Conservation (phyloP, 1,284 basidiomycete species). For the Sporisorium scitamineum region DNA sequence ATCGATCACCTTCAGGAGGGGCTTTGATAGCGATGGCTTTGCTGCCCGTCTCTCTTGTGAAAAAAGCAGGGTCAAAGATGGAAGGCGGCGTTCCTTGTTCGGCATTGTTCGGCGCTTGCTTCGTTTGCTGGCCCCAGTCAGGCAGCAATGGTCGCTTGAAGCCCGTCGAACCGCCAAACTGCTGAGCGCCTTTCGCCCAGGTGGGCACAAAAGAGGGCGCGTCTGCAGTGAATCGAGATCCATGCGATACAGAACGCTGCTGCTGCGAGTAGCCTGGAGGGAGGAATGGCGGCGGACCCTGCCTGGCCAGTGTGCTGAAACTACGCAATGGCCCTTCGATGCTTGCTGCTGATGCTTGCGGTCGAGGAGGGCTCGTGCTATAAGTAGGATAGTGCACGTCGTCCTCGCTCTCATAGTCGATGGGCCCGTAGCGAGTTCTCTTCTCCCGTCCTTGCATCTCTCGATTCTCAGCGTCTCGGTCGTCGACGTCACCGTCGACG, state of each 20-base stretch:
- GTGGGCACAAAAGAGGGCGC: slow-evolving; percentile 58
- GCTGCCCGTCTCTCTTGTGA: slow-evolving; percentile 26
- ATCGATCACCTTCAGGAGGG: slow-evolving; percentile 32
- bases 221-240: slow-evolving; percentile 42
- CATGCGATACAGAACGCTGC: slow-evolving; percentile 37
- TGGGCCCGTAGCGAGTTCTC: slow-evolving; percentile 43
- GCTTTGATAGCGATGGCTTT: slow-evolving; percentile 57
- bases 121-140: slow-evolving; percentile 31
- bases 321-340: slow-evolving; percentile 58
- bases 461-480: slow-evolving; percentile 11
- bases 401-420: slow-evolving; percentile 39
- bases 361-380: slow-evolving; percentile 44
- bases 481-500: neutral
- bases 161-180: slow-evolving; percentile 17
- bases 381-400: slow-evolving; percentile 18
- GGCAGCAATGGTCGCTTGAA: slow-evolving; percentile 51
- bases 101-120: neutral
- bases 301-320: slow-evolving; percentile 36
- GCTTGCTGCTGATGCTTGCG: slow-evolving; percentile 49
- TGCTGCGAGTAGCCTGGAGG: slow-evolving; percentile 19
- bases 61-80: slow-evolving; percentile 36
- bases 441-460: slow-evolving; percentile 58
- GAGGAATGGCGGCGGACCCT: slow-evolving; percentile 52
- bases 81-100: slow-evolving; percentile 10
- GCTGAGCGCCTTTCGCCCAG: slow-evolving; percentile 25